Base-by-base conservation (phyloP, 75 land plant genomes). In the Sequoiadendron giganteum region DNA sequence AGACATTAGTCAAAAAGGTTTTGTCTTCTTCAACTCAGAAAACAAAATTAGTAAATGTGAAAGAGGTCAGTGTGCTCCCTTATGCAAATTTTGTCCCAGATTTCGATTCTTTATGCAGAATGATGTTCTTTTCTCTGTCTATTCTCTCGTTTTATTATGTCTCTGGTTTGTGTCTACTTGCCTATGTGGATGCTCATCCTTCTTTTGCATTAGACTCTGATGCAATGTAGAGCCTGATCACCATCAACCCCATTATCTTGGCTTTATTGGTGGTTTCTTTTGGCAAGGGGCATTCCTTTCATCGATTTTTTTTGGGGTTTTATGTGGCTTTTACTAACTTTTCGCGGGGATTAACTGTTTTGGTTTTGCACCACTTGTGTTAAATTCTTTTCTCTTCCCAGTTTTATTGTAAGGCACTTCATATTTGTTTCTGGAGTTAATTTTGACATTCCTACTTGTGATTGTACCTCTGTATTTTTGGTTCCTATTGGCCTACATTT, bases 1-100 rank as follows among this genome's bases (percentile, higher is more conserved):
- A 98, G 87, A 88, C 95, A 84, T 89, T 98, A 78, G 94, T 98
- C 75, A 95, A 91, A 87, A 98, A 90, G 89, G 97, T 97, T 72
- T 89, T 98, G 90, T 93, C 99, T 80, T 93, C 99, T 90, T 87
- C 99, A 85, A 79, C 90, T 8, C 99, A 98, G 85, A 95, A 95
- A 85, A 92, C 95, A 87, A 94, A 95, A 90, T 88, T 98, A 39
- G 49, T 98, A 86, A 93, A 92, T 56, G 99, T 97, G 54, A 72
- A 86, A 88, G 98, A 98, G 97, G 99, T 97, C 48, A 88, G 89
- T 47, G 84, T n/a, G 54, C 52, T 82, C 48, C 34, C 52, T 3
- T 40, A 18, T 47, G 48, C 54, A 82, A 11, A 19, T 13, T 82
- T 13, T 47, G 30, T 28, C 54, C 11, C 52, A 10, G 13, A 3